phyloP scores from a whole-genome alignment of 2,329 filamentous ascomycete genomes.

The Volutella citrinella region DNA sequence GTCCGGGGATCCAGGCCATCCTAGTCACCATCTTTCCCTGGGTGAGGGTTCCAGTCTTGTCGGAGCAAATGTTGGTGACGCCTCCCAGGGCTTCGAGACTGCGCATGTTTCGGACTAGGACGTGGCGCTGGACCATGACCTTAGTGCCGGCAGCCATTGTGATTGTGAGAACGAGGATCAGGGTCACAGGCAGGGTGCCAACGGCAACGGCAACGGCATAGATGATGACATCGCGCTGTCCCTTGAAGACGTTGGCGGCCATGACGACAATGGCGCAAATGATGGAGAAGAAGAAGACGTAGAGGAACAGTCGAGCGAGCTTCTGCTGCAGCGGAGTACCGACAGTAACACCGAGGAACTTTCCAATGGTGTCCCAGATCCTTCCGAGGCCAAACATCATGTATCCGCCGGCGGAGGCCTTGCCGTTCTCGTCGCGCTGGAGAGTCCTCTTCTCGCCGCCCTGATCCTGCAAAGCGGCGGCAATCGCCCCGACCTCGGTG shows the following conservation, averaged over 20 bases:
- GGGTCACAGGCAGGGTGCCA: constrained; percentile 43
- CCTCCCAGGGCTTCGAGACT: constrained; percentile 43
- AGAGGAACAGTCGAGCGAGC: constrained; percentile 63
- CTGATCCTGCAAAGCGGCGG: constrained; percentile 41
- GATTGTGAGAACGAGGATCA: constrained; percentile 54
- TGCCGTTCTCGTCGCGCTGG: constrained; percentile 42
- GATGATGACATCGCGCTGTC: constrained; percentile 35
- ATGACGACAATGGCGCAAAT: constrained; percentile 20
- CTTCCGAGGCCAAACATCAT: constrained; percentile 33
- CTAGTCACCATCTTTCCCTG: constrained; percentile 31
- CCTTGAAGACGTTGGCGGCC: constrained; percentile 23
- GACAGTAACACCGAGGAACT: constrained; percentile 46
- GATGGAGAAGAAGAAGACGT: constrained; percentile 37
- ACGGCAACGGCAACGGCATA: constrained; percentile 41
- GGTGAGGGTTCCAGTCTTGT: constrained; percentile 34
- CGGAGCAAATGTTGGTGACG: constrained; percentile 40
- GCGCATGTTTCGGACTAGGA: constrained; percentile 45
- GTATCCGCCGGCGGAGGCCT: constrained; percentile 28
- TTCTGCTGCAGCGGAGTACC: constrained; percentile 69
- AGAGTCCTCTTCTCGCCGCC: constrained; percentile 29
- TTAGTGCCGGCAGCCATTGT: constrained; percentile 53
- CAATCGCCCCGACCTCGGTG: constrained; percentile 62
- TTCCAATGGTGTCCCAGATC: constrained; percentile 17
- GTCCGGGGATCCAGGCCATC: constrained; percentile 30
- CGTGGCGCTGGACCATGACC: constrained; percentile 45